Percentiles rank a stretch among this genome's conserved stretches.
These are phyloP conservation scores for Hypomontagnella submonticulosa DNA, from an alignment of 495 filamentous ascomycete species.

Conservation along the genomic window DNA sequence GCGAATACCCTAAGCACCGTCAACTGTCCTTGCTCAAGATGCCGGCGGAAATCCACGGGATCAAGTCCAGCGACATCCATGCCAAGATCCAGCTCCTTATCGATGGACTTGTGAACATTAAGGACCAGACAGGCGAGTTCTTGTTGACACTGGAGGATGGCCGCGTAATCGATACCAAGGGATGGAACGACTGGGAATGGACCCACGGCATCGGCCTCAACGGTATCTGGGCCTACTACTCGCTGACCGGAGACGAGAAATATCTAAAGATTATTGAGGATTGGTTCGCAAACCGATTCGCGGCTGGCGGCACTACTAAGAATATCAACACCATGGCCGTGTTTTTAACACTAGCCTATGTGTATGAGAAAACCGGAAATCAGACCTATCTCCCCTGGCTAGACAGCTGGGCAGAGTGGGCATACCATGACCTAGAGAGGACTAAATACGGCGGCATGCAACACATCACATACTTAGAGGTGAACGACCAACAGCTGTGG, in stretches of 20 bases:
- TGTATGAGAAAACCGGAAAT: conserved; percentile 75
- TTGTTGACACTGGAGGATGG: conserved; percentile 73
- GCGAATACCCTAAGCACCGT: not conserved
- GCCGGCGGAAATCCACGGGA: conserved; percentile 52
- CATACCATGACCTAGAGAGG: conserved; percentile 74
- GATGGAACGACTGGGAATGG: conserved; percentile 84
- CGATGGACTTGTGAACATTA: conserved; percentile 74
- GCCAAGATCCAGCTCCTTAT: conserved; percentile 69
- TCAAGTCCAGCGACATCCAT: conserved; percentile 62
- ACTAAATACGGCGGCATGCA: conserved; percentile 79
- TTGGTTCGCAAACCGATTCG: conserved; percentile 74
- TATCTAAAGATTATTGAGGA: conserved; percentile 69
- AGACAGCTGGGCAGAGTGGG: conserved; percentile 80
- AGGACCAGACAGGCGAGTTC: conserved; percentile 75
- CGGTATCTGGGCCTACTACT: conserved; percentile 81
- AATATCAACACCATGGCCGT: conserved; percentile 85
- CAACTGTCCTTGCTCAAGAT: conserved; percentile 41
- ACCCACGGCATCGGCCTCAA: conserved; percentile 82
- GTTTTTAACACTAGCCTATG: conserved; percentile 75
- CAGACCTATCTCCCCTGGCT: conserved; percentile 73
- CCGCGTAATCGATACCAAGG: conserved; percentile 81
- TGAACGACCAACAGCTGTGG: conserved; percentile 77
- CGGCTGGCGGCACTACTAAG: conserved; percentile 75
- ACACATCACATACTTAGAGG: conserved; percentile 73
- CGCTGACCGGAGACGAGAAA: conserved; percentile 64